These are phyloP conservation scores for Kazachstania bromeliacearum DNA, from an alignment of 805 yeast genomes.

Conservation along the genomic window DNA sequence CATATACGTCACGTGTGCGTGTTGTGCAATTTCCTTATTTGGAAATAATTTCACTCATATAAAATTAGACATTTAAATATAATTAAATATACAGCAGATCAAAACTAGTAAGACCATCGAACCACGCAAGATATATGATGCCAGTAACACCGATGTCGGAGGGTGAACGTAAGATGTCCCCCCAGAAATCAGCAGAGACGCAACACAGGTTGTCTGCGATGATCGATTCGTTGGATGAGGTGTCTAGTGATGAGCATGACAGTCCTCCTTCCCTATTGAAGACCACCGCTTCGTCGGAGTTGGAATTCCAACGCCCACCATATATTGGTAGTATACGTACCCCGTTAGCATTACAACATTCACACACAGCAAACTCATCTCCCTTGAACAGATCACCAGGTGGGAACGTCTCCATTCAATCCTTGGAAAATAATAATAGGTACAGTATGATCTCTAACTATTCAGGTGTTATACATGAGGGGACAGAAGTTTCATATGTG, in stretches of 20 bases:
- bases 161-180: background rate
- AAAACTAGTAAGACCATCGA: too few relatives aligned
- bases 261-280: slow-evolving; percentile 5
- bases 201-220: slow-evolving; percentile 5
- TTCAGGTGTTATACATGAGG: slow-evolving; percentile 28
- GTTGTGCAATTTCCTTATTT: too few relatives aligned
- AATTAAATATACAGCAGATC: too few relatives aligned
- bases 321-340: background rate
- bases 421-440: slow-evolving; percentile 5
- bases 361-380: background rate
- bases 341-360: background rate
- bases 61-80: too few relatives aligned
- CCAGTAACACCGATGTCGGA: background rate
- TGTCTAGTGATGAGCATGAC: background rate
- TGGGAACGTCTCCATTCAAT: slow-evolving; percentile 5
- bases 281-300: slow-evolving; percentile 2
- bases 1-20: too few relatives aligned
- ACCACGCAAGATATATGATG: too few relatives aligned
- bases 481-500: slow-evolving; percentile 25
- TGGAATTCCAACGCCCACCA: background rate
- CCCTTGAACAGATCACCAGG: background rate
- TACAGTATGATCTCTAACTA: slow-evolving; percentile 25
- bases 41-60: too few relatives aligned
- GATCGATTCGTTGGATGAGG: slow-evolving; percentile 2
- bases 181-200: slow-evolving; percentile 3